phyloP scores from a whole-genome alignment of 2,329 filamentous ascomycete species.

The Sporothrix brunneoviolacea region DNA sequence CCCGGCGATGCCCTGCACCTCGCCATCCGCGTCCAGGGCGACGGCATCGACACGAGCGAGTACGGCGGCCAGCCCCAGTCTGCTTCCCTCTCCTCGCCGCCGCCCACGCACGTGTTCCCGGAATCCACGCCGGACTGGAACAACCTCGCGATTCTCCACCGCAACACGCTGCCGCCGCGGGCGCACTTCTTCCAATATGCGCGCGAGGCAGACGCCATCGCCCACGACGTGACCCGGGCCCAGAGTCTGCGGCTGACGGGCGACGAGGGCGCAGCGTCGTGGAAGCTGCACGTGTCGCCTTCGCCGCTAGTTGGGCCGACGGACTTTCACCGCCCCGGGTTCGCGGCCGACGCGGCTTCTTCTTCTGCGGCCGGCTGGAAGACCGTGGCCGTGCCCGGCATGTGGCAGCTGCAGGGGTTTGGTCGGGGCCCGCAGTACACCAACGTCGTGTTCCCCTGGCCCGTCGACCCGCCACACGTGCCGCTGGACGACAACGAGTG shows the following conservation, averaged over 20 bases:
- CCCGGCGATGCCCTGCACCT: neutral
- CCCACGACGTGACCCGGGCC: neutral
- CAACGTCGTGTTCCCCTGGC: constrained; percentile 61
- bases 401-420: constrained; percentile 65
- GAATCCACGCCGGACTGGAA: constrained; percentile 47
- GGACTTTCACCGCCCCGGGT: constrained; percentile 32
- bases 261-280: constrained; percentile 21
- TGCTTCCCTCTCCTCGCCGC: neutral
- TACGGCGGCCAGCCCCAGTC: neutral
- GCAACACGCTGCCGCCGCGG: constrained; percentile 50
- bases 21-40: neutral
- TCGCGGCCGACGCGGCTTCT: constrained; percentile 25
- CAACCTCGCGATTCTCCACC: constrained; percentile 53
- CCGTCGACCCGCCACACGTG: constrained; percentile 58
- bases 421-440: constrained; percentile 62
- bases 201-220: constrained; percentile 25
- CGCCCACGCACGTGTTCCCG: neutral
- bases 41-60: neutral
- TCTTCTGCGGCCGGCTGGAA: constrained; percentile 30
- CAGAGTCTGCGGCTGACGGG: constrained; percentile 17
- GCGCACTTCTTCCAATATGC: constrained; percentile 50
- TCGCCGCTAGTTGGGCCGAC: constrained; percentile 40
- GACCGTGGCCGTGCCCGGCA: constrained; percentile 55
- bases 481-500: constrained; percentile 55
- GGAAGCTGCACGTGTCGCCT: constrained; percentile 45